Conservation (phyloP, 352 stramenopile species). For the Phytopythium sindhum region DNA sequence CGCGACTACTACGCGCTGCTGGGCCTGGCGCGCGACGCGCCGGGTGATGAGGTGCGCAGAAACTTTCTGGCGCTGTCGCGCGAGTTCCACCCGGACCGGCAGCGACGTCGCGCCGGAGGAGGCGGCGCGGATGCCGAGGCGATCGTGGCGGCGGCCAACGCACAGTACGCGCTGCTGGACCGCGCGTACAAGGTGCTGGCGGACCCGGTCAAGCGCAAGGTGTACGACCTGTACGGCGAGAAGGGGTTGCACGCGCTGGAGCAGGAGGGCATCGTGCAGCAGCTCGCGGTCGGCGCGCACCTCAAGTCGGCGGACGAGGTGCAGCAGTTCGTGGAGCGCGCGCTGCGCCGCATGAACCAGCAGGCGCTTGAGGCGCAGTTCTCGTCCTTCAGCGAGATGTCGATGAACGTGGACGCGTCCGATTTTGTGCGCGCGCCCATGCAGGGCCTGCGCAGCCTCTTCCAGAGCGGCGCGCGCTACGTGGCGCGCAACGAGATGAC, state of each 20-base stretch:
- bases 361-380: constrained; percentile 73
- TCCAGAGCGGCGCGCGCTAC: constrained; percentile 41
- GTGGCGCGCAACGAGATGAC: constrained; percentile 74
- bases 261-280: constrained; percentile 34
- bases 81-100: constrained; percentile 84
- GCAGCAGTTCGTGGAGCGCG: constrained; percentile 47
- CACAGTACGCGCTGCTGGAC: constrained; percentile 77
- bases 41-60: constrained; percentile 58
- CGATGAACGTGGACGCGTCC: constrained; percentile 74
- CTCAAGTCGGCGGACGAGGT: constrained; percentile 46
- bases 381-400: constrained; percentile 77
- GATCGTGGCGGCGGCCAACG: constrained; percentile 63
- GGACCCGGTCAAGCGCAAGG: constrained; percentile 56
- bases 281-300: constrained; percentile 38
- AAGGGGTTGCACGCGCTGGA: constrained; percentile 63
- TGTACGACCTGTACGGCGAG: constrained; percentile 81
- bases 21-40: constrained; percentile 53
- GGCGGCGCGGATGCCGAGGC: constrained; percentile 24
- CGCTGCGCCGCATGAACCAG: constrained; percentile 65
- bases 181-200: constrained; percentile 80
- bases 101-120: constrained; percentile 10
- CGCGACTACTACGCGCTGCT: constrained; percentile 86
- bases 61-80: constrained; percentile 70
- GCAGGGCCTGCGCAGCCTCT: constrained; percentile 45
- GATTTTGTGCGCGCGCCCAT: constrained; percentile 67